phyloP scores from a whole-genome alignment of 805 yeast genomes.

The Saturnispora saitoi region DNA sequence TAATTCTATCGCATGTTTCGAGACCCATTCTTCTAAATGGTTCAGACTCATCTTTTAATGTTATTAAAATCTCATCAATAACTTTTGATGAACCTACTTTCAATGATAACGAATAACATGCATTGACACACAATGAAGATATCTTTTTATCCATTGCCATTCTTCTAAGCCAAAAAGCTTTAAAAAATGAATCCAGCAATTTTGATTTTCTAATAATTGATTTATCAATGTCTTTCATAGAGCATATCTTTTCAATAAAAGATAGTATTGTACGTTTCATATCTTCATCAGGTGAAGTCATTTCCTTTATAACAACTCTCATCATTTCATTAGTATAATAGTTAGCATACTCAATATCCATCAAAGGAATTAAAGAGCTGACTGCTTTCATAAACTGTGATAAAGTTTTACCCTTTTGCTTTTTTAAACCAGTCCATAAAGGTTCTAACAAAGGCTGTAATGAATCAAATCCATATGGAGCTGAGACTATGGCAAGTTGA shows the following conservation, averaged over 20 bases:
- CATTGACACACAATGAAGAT: conserved; percentile 55
- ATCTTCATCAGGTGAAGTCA: conserved; percentile 77
- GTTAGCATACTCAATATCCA: conserved; percentile 75
- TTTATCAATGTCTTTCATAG: conserved; percentile 48
- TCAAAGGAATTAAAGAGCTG: conserved; percentile 74
- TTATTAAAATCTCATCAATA: conserved; percentile 46
- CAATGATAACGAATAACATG: conserved; percentile 58
- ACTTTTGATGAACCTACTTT: conserved; percentile 59
- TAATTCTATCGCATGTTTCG: conserved; percentile 54
- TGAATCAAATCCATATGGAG: conserved; percentile 86
- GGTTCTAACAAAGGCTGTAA: conserved; percentile 70
- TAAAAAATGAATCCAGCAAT: conserved; percentile 49
- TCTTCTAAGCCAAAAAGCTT: conserved; percentile 75
- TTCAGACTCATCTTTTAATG: conserved; percentile 76
- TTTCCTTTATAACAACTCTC: conserved; percentile 59
- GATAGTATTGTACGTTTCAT: conserved; percentile 67
- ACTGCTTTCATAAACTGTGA: conserved; percentile 72
- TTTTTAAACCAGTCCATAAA: conserved; percentile 69
- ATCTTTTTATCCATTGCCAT: conserved; percentile 59
- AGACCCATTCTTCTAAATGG: conserved; percentile 71
- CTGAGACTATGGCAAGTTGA: conserved; percentile 68
- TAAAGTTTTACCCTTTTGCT: conserved; percentile 68
- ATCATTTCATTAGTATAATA: conserved; percentile 72
- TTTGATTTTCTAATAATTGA: conserved; percentile 43
- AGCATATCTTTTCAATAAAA: conserved; percentile 59